phyloP scores from a whole-genome alignment of 163 green algal species.

The Prototheca stagnorum region DNA sequence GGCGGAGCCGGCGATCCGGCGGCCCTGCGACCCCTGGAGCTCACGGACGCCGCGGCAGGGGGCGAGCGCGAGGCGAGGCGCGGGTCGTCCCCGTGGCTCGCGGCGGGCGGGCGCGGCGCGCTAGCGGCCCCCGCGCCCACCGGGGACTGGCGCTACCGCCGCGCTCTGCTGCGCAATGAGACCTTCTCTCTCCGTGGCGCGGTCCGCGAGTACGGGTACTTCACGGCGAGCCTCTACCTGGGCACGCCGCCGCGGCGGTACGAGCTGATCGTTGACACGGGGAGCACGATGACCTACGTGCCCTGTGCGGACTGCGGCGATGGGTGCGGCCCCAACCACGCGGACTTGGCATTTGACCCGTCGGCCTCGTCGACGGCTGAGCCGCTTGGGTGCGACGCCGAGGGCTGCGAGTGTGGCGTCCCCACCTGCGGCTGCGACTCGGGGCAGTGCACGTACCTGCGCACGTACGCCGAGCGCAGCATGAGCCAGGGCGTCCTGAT shows the following conservation, averaged over 20 bases:
- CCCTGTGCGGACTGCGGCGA: constrained; percentile 54
- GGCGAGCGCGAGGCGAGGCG: too few species aligned
- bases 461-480: constrained; percentile 67
- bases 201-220: constrained; percentile 61
- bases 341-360: constrained; percentile 50
- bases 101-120: too few species aligned
- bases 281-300: constrained; percentile 87
- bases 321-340: constrained; percentile 52
- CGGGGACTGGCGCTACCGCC: too few species aligned
- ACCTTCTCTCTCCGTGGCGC: constrained; percentile 36
- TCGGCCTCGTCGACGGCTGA: constrained; percentile 22
- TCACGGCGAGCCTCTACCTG: constrained; percentile 62
- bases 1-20: too few species aligned
- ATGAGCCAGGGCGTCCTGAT: constrained; percentile 59
- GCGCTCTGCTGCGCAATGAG: constrained; percentile 22
- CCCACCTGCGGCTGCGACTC: constrained; percentile 32
- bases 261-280: constrained; percentile 83
- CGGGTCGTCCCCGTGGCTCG: too few species aligned
- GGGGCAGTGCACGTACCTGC: constrained; percentile 50
- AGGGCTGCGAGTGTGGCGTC: constrained; percentile 25
- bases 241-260: constrained; percentile 64
- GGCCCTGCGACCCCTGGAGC: too few species aligned
- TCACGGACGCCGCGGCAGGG: too few species aligned
- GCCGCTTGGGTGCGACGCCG: constrained; percentile 23
- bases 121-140: too few species aligned